Conservation (phyloP, 2,329 filamentous ascomycete genomes). For the Mycosphaerelloides madeirae region DNA sequence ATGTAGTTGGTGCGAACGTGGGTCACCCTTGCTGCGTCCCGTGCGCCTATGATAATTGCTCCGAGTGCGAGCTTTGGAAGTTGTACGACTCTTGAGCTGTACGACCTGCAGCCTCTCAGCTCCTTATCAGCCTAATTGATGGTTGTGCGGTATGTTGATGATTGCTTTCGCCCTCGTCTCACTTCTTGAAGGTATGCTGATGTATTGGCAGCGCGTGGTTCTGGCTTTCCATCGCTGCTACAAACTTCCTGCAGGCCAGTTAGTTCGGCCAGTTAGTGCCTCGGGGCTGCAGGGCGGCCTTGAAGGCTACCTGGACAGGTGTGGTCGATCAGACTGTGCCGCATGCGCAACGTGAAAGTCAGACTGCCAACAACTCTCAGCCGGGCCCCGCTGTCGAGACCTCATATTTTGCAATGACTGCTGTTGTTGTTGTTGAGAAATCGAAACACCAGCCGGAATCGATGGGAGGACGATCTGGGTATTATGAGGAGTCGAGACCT, state of each 20-base stretch:
- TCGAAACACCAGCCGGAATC: not conserved
- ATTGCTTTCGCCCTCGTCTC: too few relatives aligned
- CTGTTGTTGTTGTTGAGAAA: not conserved
- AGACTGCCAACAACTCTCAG: not conserved
- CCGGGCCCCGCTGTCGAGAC: too few relatives aligned
- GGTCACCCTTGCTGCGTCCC: not conserved
- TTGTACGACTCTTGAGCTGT: too few relatives aligned
- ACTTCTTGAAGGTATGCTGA: too few relatives aligned
- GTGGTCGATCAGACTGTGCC: not conserved
- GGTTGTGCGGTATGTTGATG: not conserved
- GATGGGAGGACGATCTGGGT: too few relatives aligned
- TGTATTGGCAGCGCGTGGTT: too few relatives aligned
- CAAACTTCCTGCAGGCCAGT: too few relatives aligned
- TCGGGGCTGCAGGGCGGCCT: too few relatives aligned
- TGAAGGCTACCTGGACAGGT: too few relatives aligned
- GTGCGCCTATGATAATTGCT: not conserved
- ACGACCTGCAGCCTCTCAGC: slow-evolving; percentile 4
- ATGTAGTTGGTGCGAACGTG: not conserved
- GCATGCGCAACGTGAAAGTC: not conserved
- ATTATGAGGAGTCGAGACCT: too few relatives aligned
- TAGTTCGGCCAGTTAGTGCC: too few relatives aligned
- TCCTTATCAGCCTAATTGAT: not conserved
- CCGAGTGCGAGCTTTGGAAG: not conserved
- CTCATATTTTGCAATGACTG: too few relatives aligned
- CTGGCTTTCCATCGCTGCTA: not conserved